A percentile compares a stretch with the other conserved stretches of the same genome.
Evolutionary conservation across 176 grass and related monocot species (phyloP).

Genomic region (Oryza punctata): DNA sequence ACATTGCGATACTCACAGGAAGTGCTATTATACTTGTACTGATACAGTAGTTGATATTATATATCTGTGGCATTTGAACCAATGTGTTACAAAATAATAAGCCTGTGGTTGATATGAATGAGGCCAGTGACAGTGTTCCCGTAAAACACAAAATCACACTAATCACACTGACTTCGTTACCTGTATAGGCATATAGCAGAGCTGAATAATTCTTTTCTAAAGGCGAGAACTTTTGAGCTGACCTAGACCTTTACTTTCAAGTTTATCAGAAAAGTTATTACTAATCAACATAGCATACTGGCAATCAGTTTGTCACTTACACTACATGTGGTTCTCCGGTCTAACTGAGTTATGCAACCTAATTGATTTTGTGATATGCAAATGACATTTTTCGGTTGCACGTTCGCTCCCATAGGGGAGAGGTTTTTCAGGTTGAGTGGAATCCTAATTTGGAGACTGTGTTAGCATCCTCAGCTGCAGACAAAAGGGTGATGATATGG

Average conservation of each 20-base stretch:
- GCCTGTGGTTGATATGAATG: not conserved
- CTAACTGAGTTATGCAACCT: not conserved
- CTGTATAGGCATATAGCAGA: not conserved
- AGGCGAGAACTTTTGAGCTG: not conserved
- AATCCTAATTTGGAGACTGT: constrained; percentile 90
- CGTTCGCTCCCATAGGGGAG: constrained; percentile 50
- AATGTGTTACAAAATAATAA: not conserved
- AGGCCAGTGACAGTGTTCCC: not conserved
- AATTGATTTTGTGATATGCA: not conserved
- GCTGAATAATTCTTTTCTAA: not conserved
- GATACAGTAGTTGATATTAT: not conserved
- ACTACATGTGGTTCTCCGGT: not conserved
- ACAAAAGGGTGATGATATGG: constrained; percentile 88
- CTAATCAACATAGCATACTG: not conserved
- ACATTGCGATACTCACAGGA: not conserved
- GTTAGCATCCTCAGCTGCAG: constrained; percentile 76
- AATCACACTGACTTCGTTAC: not conserved
- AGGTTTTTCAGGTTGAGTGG: constrained; percentile 97
- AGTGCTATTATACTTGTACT: not conserved
- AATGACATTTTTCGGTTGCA: constrained; percentile 30
- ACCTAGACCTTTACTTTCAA: not conserved
- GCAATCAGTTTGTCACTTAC: not conserved
- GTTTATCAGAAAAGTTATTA: not conserved
- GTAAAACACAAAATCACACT: not conserved
- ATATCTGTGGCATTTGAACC: not conserved